Base-by-base conservation (phyloP, 345 rosid species). In the Bretschneidera sinensis region DNA sequence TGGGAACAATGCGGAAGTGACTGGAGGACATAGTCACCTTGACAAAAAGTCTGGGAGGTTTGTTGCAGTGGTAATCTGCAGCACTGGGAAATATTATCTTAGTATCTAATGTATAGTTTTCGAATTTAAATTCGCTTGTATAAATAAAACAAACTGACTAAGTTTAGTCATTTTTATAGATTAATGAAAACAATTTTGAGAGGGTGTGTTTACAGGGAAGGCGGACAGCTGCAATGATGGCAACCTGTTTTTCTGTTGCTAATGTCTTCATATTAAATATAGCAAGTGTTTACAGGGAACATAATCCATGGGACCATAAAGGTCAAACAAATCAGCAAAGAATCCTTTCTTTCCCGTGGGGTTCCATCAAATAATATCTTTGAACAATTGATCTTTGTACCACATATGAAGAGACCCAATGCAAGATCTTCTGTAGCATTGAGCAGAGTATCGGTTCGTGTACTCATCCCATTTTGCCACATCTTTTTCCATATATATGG, bases 311-410 rank as follows among this genome's bases (percentile, higher is more conserved):
- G 76, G 58, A 13, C 69, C 80, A 33, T 71, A 50, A 19, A 76
- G 80, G 24, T 71, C 68, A 25, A 76, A 71, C 54, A 65, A 51
- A 31, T 76, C 71, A n/a, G 74, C 71, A 16, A 64, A 64, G 25
- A 71, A 19, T 8, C 71, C 74, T 16, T 61, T 76, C 74, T 71
- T 71, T 43, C 80, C 24, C 20, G 19, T 39, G 0, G 66, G 76
- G 17, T 71, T 64, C 59, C 68, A n/a, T 11, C 71, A n/a, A n/a
- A n/a, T 62, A 68, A 76, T 71, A 24, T 68, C 76, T 25, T 25
- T 61, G 80, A 76, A 76, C 9, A 68, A 28, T 48, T 61, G 74
- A 35, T 61, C 76, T n/a, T 71, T 68, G 33, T 69, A 68, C 71
- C 74, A 76, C 21, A 71, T 53, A 58, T 61, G 68, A 17, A 49